A percentile compares a stretch with the other conserved stretches of the same genome.
Evolutionary conservation across 768 basidiomycete genomes (phyloP).

Genomic region (Russula dissimulans): DNA sequence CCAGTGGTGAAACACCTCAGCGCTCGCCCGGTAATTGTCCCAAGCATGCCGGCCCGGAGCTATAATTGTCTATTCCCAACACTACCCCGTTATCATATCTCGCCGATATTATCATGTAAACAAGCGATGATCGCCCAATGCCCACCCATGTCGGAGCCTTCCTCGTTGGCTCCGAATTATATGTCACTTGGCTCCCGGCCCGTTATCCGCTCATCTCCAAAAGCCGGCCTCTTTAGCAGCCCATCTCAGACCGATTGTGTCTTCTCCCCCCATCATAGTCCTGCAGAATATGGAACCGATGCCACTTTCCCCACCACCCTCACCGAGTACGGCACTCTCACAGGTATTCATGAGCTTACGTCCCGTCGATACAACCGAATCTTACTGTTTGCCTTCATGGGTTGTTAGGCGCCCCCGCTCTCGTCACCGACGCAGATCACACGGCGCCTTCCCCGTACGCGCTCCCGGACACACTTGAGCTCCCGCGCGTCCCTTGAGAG

Average conservation of each 20-base stretch:
- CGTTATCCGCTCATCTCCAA: not conserved
- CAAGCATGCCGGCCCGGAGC: not conserved
- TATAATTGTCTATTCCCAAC: not conserved
- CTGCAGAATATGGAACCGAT: not conserved
- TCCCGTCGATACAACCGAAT: not conserved
- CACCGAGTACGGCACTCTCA: not conserved
- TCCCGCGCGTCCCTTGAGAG: slow-evolving; percentile 17
- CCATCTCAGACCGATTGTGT: not conserved
- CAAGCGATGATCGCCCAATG: slow-evolving; percentile 7
- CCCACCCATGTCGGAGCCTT: slow-evolving; percentile 5
- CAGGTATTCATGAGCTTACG: slow-evolving; percentile 1
- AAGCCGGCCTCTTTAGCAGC: not conserved
- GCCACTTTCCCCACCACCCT: not conserved
- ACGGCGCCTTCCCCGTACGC: slow-evolving; percentile 13
- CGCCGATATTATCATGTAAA: not conserved
- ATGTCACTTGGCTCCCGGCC: slow-evolving; percentile 6
- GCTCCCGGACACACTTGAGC: slow-evolving; percentile 10
- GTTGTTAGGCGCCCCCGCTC: slow-evolving; percentile 1
- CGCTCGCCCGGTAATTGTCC: slow-evolving; percentile 8
- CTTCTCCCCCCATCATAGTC: not conserved
- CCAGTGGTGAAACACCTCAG: not conserved
- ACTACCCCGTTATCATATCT: not conserved
- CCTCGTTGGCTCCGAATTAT: slow-evolving; percentile 2
- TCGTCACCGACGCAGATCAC: slow-evolving; percentile 5
- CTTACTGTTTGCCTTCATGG: not conserved